Evolutionary conservation across 2,329 filamentous ascomycete genomes (phyloP).

Genomic region (Albophoma yamanashiensis): DNA sequence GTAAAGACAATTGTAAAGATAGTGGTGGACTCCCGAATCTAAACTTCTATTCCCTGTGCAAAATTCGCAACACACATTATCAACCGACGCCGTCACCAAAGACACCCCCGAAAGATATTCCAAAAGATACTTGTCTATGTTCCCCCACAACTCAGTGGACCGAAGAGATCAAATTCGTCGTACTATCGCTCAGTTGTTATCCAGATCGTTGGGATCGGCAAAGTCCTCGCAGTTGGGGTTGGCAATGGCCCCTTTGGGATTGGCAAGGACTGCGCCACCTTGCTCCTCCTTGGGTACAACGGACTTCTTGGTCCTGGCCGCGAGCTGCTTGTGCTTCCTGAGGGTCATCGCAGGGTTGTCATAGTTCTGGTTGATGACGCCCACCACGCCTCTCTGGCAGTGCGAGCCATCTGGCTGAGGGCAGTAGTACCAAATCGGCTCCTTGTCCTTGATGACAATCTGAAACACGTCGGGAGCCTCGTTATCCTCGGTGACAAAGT

Average conservation of each 20-base stretch:
- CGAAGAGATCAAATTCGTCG: no score
- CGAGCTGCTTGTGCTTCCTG: constrained; percentile 20
- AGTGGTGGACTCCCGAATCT: no score
- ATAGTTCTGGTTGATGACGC: constrained; percentile 32
- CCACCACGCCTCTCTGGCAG: constrained; percentile 37
- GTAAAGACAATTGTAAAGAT: no score
- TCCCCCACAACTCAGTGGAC: not conserved
- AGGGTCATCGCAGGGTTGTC: constrained; percentile 19
- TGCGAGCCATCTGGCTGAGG: constrained; percentile 29
- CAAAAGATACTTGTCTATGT: not conserved
- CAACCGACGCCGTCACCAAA: no score
- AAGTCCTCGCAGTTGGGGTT: no score
- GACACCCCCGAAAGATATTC: no score
- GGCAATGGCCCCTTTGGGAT: no score
- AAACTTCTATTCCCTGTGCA: not conserved
- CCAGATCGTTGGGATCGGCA: constrained; percentile 23
- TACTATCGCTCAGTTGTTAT: not conserved
- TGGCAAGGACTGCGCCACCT: constrained; percentile 17
- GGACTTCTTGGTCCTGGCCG: constrained; percentile 15
- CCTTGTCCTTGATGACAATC: constrained; percentile 27
- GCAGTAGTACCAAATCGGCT: constrained; percentile 35
- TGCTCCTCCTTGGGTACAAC: constrained; percentile 15
- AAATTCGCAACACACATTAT: no score
- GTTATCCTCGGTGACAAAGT: constrained; percentile 22
- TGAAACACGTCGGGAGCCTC: constrained; percentile 32